Evolutionary conservation across 345 rosid genomes (phyloP).

Genomic region (Corymbia maculata): DNA sequence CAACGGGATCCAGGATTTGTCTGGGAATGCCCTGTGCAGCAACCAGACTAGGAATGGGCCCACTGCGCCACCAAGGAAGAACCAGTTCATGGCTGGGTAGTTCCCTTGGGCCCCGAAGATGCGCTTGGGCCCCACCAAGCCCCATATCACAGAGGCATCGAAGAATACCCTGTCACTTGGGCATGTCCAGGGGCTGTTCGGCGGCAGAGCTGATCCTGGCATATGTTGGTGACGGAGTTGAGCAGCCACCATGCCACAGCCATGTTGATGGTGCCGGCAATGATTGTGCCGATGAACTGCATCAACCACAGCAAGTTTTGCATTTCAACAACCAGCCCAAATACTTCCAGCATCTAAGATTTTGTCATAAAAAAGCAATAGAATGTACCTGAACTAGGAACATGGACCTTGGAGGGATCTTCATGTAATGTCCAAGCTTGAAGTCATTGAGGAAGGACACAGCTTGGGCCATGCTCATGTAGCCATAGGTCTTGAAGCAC

Average conservation of each 20-base stretch:
- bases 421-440: constrained; percentile 94
- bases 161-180: constrained; percentile 55
- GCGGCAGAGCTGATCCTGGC: background rate
- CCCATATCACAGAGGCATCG: constrained; percentile 87
- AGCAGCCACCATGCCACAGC: constrained; percentile 78
- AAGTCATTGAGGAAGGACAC: constrained; percentile 86
- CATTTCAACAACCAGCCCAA: background rate
- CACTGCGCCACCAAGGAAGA: constrained; percentile 64
- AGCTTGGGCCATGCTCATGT: constrained; percentile 89
- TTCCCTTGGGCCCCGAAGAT: constrained; percentile 69
- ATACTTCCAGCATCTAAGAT: background rate
- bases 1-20: constrained; percentile 68
- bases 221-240: constrained; percentile 44
- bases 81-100: constrained; percentile 71
- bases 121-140: constrained; percentile 65
- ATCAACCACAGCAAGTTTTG: background rate
- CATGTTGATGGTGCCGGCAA: constrained; percentile 74
- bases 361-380: background rate
- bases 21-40: constrained; percentile 61
- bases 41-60: constrained; percentile 70
- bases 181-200: background rate
- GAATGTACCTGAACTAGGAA: constrained; percentile 73
- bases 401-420: constrained; percentile 92
- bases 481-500: constrained; percentile 87
- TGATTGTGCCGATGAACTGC: constrained; percentile 74